Conservation (phyloP, 345 rosid genomes). For the Excoecaria agallocha region DNA sequence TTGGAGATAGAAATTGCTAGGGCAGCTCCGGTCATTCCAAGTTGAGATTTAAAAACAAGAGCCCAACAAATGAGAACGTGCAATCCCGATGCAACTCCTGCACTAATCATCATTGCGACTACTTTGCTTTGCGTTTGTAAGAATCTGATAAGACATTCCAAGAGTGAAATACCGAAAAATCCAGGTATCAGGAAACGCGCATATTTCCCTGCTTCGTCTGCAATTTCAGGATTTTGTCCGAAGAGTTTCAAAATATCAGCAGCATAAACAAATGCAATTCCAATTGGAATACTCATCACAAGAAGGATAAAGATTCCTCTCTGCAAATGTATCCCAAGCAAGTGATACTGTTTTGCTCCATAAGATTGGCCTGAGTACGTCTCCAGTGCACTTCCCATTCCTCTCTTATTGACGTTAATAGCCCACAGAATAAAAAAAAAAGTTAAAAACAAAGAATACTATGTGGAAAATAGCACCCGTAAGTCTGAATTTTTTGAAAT, state of each 20-base stretch:
- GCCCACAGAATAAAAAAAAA: too few relatives aligned
- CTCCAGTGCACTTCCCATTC: slow-evolving; percentile 30
- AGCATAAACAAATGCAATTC: slow-evolving; percentile 16
- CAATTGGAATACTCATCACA: slow-evolving; percentile 19
- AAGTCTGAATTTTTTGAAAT: too few relatives aligned
- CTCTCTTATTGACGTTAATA: neutral
- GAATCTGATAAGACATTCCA: slow-evolving; percentile 43
- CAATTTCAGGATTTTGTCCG: neutral
- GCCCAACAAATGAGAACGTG: slow-evolving; percentile 42
- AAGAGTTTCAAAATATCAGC: neutral
- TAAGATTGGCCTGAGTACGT: slow-evolving; percentile 22
- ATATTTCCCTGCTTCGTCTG: slow-evolving; percentile 15
- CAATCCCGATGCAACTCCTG: slow-evolving; percentile 35
- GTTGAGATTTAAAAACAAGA: slow-evolving; percentile 35
- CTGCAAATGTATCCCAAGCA: slow-evolving; percentile 27
- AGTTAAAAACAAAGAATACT: too few relatives aligned
- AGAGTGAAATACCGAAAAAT: slow-evolving; percentile 25
- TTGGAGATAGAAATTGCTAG: slow-evolving; percentile 32
- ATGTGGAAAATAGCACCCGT: too few relatives aligned
- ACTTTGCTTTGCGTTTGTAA: slow-evolving; percentile 43
- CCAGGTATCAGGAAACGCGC: neutral
- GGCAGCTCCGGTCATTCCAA: slow-evolving; percentile 50
- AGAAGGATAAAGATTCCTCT: slow-evolving; percentile 22
- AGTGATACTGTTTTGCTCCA: slow-evolving; percentile 26
- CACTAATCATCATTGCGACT: too few relatives aligned